Conservation (phyloP, 768 basidiomycete species). For the Austroboletus festivus region DNA sequence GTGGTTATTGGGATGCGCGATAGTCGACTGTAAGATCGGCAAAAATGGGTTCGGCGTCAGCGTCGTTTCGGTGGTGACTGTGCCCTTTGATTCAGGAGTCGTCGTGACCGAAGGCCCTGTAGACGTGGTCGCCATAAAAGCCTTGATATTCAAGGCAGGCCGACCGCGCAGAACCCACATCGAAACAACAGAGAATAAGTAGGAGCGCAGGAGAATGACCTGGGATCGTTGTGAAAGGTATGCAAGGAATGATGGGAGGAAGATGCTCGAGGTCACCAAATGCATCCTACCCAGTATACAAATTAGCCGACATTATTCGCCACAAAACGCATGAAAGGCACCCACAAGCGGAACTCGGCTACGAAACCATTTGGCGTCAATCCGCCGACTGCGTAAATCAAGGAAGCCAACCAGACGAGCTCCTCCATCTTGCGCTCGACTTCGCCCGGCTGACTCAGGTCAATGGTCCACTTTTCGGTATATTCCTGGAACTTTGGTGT, state of each 20-base stretch:
- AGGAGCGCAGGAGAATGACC: slow-evolving; percentile 28
- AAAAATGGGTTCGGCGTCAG: slow-evolving; percentile 39
- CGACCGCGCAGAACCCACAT: slow-evolving; percentile 32
- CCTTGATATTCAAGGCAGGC: slow-evolving; percentile 30
- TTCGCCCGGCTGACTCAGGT: slow-evolving; percentile 34
- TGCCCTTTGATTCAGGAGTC: background rate
- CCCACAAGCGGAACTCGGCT: slow-evolving; percentile 50
- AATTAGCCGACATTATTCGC: background rate
- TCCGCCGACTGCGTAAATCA: slow-evolving; percentile 59
- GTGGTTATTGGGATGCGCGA: slow-evolving; percentile 36
- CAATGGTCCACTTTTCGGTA: slow-evolving; percentile 42
- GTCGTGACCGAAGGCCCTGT: slow-evolving; percentile 11
- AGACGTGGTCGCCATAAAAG: slow-evolving; percentile 29
- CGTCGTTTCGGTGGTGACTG: slow-evolving; percentile 12
- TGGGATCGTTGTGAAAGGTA: slow-evolving; percentile 15
- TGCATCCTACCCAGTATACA: slow-evolving; percentile 21
- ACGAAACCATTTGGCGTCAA: slow-evolving; percentile 48
- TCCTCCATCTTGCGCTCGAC: slow-evolving; percentile 61
- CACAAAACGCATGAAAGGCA: background rate
- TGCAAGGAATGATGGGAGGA: slow-evolving; percentile 26
- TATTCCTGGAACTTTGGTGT: slow-evolving; percentile 6
- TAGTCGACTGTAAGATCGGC: slow-evolving; percentile 36
- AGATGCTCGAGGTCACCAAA: slow-evolving; percentile 29
- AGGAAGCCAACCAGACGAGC: slow-evolving; percentile 49
- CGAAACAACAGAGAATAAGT: slow-evolving; percentile 21